phyloP scores from a whole-genome alignment of 164 flowering plant genomes.

The Amborella trichopoda region DNA sequence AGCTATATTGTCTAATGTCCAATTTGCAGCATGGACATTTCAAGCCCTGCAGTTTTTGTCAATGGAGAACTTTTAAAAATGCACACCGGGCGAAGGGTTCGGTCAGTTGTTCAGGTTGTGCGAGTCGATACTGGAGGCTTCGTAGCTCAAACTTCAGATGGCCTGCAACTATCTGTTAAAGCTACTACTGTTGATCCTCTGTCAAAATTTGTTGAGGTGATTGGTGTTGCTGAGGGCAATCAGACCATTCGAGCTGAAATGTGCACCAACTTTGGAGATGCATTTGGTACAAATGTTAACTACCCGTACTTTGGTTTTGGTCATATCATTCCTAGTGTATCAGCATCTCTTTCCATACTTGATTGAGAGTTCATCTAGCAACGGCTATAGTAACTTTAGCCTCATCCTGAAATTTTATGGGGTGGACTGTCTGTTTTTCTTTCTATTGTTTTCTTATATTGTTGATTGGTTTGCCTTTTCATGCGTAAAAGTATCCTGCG shows the following conservation, averaged over 20 bases:
- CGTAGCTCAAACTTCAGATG: slow-evolving; percentile 69
- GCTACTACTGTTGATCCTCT: slow-evolving; percentile 34
- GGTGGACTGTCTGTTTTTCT: neutral
- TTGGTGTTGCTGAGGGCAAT: slow-evolving; percentile 79
- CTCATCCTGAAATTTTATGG: neutral
- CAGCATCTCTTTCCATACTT: neutral
- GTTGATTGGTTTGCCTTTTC: neutral
- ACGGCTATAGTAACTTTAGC: too few relatives aligned
- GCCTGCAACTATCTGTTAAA: slow-evolving; percentile 41
- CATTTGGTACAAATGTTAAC: slow-evolving; percentile 32
- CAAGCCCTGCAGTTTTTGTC: slow-evolving; percentile 76
- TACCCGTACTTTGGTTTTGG: neutral
- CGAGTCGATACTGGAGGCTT: slow-evolving; percentile 45
- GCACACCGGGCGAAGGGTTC: slow-evolving; percentile 58
- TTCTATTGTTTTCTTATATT: neutral
- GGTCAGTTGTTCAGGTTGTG: slow-evolving; percentile 62
- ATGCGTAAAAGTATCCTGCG: too few relatives aligned
- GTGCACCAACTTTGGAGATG: slow-evolving; percentile 78
- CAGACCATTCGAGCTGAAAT: slow-evolving; percentile 70
- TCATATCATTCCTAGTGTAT: neutral
- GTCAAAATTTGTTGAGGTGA: slow-evolving; percentile 74
- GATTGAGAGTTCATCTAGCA: neutral
- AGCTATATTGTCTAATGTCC: too few relatives aligned
- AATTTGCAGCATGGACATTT: slow-evolving; percentile 76
- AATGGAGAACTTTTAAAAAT: slow-evolving; percentile 56